phyloP scores from a whole-genome alignment of 306 rosid genomes.

The peach (Prunus persica) region Prunus_persica_NCBIv2 NC_034011.1:21675501-21676000 shows the following conservation, averaged over 20 bases:
- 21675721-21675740: slow-evolving; percentile 57
- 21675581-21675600: slow-evolving; percentile 53
- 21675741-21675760: slow-evolving; percentile 63
- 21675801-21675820: slow-evolving; percentile 62
- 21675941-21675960: slow-evolving; percentile 59
- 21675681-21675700: slow-evolving; percentile 69
- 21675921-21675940: slow-evolving; percentile 62
- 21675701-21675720: slow-evolving; percentile 61
- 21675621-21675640: slow-evolving; percentile 69
- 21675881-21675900: slow-evolving; percentile 53
- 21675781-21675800: slow-evolving; percentile 63
- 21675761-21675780: slow-evolving; percentile 61
- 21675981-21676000: slow-evolving; percentile 61
- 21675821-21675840: slow-evolving; percentile 73
- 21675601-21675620: slow-evolving; percentile 58
- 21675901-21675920: slow-evolving; percentile 63
- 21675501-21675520: slow-evolving; percentile 63
- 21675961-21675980: slow-evolving; percentile 57
- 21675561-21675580: slow-evolving; percentile 61
- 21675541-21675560: slow-evolving; percentile 59
- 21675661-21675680: slow-evolving; percentile 63
- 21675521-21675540: slow-evolving; percentile 53
- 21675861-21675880: slow-evolving; percentile 72
- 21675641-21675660: slow-evolving; percentile 62
- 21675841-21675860: slow-evolving; percentile 55